phyloP scores from a whole-genome alignment of 2,329 filamentous ascomycete species.

The Trichoderma asperellum region DNA sequence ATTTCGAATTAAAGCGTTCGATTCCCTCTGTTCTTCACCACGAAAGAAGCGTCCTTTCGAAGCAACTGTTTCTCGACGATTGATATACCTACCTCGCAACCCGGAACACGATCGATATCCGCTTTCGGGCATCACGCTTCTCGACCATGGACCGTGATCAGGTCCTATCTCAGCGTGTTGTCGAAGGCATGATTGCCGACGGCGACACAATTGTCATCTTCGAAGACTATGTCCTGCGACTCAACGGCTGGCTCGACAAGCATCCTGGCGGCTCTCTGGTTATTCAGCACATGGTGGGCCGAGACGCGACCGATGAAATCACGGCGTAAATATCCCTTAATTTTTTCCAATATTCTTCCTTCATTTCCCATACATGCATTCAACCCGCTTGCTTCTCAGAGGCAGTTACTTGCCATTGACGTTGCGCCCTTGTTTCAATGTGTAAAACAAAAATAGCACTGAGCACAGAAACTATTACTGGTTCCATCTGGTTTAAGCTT shows the following conservation, averaged over 20 bases:
- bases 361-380: background rate
- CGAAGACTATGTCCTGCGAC: constrained; percentile 79
- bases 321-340: constrained; percentile 65
- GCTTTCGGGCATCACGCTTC: background rate
- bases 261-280: constrained; percentile 92
- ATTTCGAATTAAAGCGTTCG: background rate
- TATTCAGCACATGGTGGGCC: constrained; percentile 89
- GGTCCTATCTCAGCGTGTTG: constrained; percentile 15
- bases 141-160: constrained; percentile 21
- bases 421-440: background rate
- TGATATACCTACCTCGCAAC: background rate
- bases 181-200: constrained; percentile 79
- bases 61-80: background rate
- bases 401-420: background rate
- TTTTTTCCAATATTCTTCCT: background rate
- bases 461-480: background rate
- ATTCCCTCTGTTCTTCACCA: background rate
- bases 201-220: constrained; percentile 81
- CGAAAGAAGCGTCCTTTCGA: background rate
- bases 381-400: background rate
- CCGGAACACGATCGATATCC: background rate
- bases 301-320: constrained; percentile 93
- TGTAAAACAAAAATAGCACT: constrained; percentile 1
- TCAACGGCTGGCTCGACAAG: constrained; percentile 84
- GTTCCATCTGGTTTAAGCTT: constrained; percentile 28